A percentile compares a stretch with the other conserved stretches of the same genome.
phyloP scores from a whole-genome alignment of 2,329 filamentous ascomycete genomes.

The Nothomitra cinnamomea region DNA sequence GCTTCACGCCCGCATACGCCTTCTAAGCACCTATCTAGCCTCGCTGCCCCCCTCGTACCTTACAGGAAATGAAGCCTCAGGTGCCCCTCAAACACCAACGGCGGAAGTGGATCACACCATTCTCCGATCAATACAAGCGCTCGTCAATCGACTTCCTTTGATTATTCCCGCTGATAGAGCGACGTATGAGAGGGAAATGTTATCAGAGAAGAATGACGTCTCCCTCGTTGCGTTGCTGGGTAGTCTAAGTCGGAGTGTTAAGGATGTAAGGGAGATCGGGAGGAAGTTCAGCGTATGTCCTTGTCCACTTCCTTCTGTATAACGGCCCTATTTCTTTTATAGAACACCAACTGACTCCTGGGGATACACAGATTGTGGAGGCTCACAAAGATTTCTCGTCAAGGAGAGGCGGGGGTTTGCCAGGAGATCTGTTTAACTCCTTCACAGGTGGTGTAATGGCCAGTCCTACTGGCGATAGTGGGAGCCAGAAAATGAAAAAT shows the following conservation, averaged over 20 bases:
- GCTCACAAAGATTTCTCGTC: background rate
- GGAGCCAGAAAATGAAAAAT: background rate
- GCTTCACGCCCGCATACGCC: constrained; percentile 59
- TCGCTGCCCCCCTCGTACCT: constrained; percentile 50
- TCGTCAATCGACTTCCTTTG: constrained; percentile 68
- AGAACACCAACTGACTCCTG: background rate
- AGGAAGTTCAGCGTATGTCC: constrained; percentile 41
- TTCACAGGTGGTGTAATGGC: background rate
- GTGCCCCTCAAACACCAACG: constrained; percentile 13
- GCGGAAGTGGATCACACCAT: constrained; percentile 42
- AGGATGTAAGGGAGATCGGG: constrained; percentile 54
- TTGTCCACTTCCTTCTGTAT: background rate
- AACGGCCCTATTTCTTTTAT: too few relatives aligned
- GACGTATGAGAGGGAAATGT: constrained; percentile 51
- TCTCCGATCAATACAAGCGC: constrained; percentile 73
- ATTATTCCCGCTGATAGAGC: constrained; percentile 53
- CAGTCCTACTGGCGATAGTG: background rate
- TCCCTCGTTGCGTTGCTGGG: constrained; percentile 61
- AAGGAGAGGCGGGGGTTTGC: background rate
- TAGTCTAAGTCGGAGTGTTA: constrained; percentile 54
- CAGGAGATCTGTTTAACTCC: background rate
- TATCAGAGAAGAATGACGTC: constrained; percentile 72
- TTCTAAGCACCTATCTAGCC: constrained; percentile 62
- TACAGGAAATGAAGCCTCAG: constrained; percentile 26
- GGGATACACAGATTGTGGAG: background rate